Percentiles rank a stretch among this genome's conserved stretches.
phyloP scores from a whole-genome alignment of 1,139 yeast genomes.

The Debaryomyces sp. region DNA sequence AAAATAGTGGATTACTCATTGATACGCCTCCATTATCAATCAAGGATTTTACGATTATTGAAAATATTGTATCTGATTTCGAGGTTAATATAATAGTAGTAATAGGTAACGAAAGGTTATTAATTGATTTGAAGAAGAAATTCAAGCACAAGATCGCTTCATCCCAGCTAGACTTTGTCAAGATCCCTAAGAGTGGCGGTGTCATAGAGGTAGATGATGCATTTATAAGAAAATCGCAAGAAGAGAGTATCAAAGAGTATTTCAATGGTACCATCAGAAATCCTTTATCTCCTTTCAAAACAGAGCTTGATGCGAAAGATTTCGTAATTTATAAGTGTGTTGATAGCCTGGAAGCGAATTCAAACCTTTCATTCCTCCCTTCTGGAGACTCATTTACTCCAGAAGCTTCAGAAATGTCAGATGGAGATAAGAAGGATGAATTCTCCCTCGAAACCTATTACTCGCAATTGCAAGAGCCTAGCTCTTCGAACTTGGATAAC shows the following conservation, averaged over 20 bases:
- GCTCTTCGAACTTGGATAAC: slow-evolving; percentile 64
- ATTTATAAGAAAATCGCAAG: slow-evolving; percentile 70
- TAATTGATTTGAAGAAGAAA: slow-evolving; percentile 63
- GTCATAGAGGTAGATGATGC: slow-evolving; percentile 72
- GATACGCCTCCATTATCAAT: slow-evolving; percentile 75
- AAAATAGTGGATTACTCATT: slow-evolving; percentile 65
- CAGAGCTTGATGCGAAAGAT: slow-evolving; percentile 43
- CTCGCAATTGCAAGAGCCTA: slow-evolving; percentile 44
- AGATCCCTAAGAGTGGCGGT: slow-evolving; percentile 74
- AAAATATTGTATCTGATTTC: slow-evolving; percentile 63
- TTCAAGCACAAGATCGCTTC: slow-evolving; percentile 43
- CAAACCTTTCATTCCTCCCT: slow-evolving; percentile 47
- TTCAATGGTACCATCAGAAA: slow-evolving; percentile 77
- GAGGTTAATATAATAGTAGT: slow-evolving; percentile 59
- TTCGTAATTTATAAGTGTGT: slow-evolving; percentile 43
- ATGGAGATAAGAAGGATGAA: slow-evolving; percentile 27
- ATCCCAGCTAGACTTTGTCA: slow-evolving; percentile 49
- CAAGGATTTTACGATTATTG: slow-evolving; percentile 55
- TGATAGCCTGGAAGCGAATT: slow-evolving; percentile 37
- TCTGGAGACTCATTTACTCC: slow-evolving; percentile 47
- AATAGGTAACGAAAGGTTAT: slow-evolving; percentile 65
- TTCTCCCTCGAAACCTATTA: slow-evolving; percentile 37
- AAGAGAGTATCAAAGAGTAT: slow-evolving; percentile 78
- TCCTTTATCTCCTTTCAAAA: slow-evolving; percentile 71
- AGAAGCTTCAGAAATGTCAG: slow-evolving; percentile 22